These are phyloP conservation scores for Aspergillus sp. DNA, from an alignment of 2,329 filamentous ascomycete genomes.

Conservation along the genomic window DNA sequence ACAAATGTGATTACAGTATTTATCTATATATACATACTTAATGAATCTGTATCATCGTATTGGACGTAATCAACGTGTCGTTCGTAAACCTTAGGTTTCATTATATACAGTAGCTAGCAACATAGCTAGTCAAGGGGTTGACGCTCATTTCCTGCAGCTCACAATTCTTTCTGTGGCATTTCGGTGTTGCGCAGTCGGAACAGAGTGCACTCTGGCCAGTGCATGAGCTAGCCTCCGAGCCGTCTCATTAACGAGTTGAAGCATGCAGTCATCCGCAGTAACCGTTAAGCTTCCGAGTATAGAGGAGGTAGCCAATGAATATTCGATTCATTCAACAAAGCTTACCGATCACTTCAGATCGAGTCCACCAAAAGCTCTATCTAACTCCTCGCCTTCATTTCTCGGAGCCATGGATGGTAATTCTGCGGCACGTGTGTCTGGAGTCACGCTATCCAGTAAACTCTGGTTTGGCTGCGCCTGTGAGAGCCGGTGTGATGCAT, in stretches of 20 bases:
- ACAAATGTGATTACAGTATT: neutral
- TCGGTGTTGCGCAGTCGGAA: neutral
- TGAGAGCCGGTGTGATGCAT: constrained; percentile 13
- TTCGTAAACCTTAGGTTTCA: neutral
- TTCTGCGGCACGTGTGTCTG: constrained; percentile 31
- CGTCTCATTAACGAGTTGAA: neutral
- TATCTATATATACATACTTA: neutral
- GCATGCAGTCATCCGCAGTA: neutral
- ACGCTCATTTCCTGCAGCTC: neutral
- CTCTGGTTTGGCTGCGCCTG: constrained; percentile 23
- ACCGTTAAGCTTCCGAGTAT: neutral
- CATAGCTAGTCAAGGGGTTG: neutral
- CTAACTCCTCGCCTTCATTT: constrained; percentile 53
- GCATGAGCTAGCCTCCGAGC: neutral
- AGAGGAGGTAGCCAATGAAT: neutral
- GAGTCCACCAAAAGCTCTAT: constrained; percentile 54
- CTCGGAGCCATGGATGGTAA: constrained; percentile 43
- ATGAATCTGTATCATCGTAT: neutral
- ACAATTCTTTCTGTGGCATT: neutral
- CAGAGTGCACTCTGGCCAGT: neutral
- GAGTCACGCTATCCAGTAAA: constrained; percentile 39
- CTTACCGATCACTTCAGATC: constrained; percentile 37
- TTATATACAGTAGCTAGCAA: neutral
- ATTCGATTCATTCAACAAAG: neutral
- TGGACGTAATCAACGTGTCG: neutral